phyloP scores from a whole-genome alignment of 345 rosid genomes.

The Anacardium occidentale region DNA sequence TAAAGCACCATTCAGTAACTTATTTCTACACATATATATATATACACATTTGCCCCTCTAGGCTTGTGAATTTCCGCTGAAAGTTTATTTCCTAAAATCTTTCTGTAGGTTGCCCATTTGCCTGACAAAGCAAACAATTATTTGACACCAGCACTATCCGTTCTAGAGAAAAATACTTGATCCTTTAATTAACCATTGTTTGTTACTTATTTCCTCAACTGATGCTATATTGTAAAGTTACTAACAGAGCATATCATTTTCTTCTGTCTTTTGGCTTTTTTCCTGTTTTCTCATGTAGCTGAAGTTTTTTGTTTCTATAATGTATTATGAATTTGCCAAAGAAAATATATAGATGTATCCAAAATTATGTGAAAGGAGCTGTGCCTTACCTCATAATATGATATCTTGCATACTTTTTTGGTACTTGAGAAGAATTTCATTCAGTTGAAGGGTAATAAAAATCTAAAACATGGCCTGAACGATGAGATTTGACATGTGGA shows the following conservation, averaged over 20 bases:
- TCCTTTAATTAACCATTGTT: neutral
- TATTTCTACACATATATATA: neutral
- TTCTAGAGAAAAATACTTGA: slow-evolving; percentile 89
- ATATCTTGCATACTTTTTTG: no score
- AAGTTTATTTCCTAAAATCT: neutral
- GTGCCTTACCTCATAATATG: no score
- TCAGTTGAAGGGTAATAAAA: no score
- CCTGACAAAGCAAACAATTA: slow-evolving; percentile 98
- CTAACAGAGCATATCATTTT: neutral
- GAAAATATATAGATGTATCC: no score
- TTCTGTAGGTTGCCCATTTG: slow-evolving; percentile 81
- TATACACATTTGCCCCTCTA: no score
- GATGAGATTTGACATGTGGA: slow-evolving; percentile 13
- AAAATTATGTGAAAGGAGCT: no score
- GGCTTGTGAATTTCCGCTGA: neutral
- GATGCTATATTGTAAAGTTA: neutral
- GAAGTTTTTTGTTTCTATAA: no score
- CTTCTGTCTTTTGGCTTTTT: no score
- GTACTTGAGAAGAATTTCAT: no score
- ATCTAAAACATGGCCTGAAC: neutral
- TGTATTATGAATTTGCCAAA: no score
- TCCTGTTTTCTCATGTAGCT: no score
- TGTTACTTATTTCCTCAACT: neutral
- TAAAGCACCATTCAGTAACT: no score
- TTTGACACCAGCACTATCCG: slow-evolving; percentile 89